Base-by-base conservation (phyloP, 805 yeast genomes). In the Wickerhamomyces rabaulensis region DNA sequence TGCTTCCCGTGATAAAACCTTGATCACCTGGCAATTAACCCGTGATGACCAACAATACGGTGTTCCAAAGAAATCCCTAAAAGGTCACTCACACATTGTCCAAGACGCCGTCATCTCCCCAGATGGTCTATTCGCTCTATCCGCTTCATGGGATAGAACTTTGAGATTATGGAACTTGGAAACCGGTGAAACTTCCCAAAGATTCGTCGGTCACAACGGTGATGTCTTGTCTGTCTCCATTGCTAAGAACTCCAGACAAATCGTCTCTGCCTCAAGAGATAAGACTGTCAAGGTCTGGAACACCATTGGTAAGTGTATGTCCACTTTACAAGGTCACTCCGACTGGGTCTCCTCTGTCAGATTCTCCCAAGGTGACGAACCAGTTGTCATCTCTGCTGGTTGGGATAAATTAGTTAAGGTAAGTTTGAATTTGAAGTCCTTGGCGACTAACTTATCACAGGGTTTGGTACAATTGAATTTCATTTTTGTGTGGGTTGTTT, bases 131-230 rank as follows among this genome's bases (percentile, higher is more conserved):
- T 92, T 82, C 80, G 98, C 97, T 68, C 79, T 94, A 73, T 94
- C 99, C 57, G 97, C 95, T 68, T 94, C 99, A 66, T 94, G 99
- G 99, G 99, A 94, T 76, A 89, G 87, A 81, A 91, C 99, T 69
- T 80, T 95, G 73, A 92, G 98, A 82, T 84, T 94, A 70, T 94
- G 99, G 99, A 90, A 89, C 74, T 80, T 94, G 66, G 84, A 83
- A 71, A 80, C 91, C 65, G 99, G 98, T 80, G 88, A 82, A 75
- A 83, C 90, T 69, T 79, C 90, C 73, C 82, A 82, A 72, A 91
- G 97, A 79, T 94, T 92, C 71, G 96, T 85, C 63, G 99, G 99
- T 69, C 99, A 94, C 95, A 82, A 80, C 62, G 87, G 90, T 68
- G 99, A 94, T 74, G 99, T 94, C 62, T 78, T 91, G 77, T 91